These are phyloP conservation scores for Tylopilus sp. DNA, from an alignment of 768 basidiomycete species.

Conservation along the genomic window DNA sequence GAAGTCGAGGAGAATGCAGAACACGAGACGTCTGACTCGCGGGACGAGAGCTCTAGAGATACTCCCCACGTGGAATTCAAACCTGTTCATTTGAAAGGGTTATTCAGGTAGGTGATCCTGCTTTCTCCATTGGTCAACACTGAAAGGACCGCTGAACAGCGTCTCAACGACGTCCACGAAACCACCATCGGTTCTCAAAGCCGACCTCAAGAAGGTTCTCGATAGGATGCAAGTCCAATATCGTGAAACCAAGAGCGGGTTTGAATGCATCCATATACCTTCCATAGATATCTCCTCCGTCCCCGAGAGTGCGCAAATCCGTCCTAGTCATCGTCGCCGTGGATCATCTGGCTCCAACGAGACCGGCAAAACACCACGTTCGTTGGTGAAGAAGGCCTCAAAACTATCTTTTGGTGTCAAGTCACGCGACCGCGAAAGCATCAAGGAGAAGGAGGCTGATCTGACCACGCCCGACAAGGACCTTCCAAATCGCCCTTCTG, in stretches of 20 bases:
- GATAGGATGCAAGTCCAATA: constrained; percentile 96
- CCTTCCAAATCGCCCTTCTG: constrained; percentile 40
- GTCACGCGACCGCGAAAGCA: constrained; percentile 43
- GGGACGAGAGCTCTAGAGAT: constrained; percentile 46
- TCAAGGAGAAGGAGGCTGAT: constrained; percentile 44
- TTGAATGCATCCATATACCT: constrained; percentile 94
- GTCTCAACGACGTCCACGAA: constrained; percentile 97
- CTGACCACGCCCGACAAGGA: constrained; percentile 42
- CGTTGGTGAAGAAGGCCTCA: constrained; percentile 69
- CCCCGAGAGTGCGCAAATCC: constrained; percentile 36
- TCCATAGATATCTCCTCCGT: constrained; percentile 89
- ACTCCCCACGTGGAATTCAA: constrained; percentile 67
- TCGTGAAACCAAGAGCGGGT: constrained; percentile 84
- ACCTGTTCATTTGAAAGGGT: constrained; percentile 91
- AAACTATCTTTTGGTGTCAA: constrained; percentile 75
- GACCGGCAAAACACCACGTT: constrained; percentile 45
- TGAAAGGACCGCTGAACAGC: constrained; percentile 35
- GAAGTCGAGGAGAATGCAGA: constrained; percentile 49
- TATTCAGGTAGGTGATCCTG: constrained; percentile 70
- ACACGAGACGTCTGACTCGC: constrained; percentile 31
- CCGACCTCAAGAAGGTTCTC: constrained; percentile 81
- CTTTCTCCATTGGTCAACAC: constrained; percentile 2
- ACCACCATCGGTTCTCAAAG: constrained; percentile 70
- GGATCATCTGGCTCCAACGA: constrained; percentile 52
- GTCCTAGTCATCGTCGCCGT: constrained; percentile 38